These are phyloP conservation scores for Tolypocladium tundrense DNA, from an alignment of 2,329 filamentous ascomycete genomes.

Conservation along the genomic window DNA sequence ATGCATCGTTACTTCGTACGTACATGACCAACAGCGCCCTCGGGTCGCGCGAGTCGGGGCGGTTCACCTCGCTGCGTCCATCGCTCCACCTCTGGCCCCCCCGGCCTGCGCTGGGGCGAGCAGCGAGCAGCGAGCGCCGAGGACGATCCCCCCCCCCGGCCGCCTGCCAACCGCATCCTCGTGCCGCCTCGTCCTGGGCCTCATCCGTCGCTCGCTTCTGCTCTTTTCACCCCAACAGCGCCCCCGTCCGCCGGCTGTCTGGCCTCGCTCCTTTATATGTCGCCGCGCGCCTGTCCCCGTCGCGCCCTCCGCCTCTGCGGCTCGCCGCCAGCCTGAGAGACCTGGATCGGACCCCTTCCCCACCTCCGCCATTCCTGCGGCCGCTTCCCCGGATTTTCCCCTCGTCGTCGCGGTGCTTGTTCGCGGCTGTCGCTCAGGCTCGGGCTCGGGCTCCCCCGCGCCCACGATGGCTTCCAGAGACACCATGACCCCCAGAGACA, in stretches of 20 bases:
- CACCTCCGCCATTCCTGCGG: background rate
- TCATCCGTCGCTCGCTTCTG: background rate
- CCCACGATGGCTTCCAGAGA: conserved; percentile 4
- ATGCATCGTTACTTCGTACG: too few relatives aligned
- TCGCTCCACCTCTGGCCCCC: background rate
- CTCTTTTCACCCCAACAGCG: background rate
- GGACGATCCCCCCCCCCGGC: background rate
- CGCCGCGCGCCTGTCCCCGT: background rate
- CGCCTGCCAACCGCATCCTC: background rate
- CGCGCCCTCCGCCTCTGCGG: background rate
- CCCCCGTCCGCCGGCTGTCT: background rate
- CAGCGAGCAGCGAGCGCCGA: background rate
- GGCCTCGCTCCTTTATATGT: background rate
- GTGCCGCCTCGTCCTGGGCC: background rate
- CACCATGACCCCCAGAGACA: conserved; percentile 3
- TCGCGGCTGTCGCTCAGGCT: background rate
- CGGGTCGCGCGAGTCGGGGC: too few relatives aligned
- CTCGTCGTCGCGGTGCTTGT: background rate
- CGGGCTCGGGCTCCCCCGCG: background rate
- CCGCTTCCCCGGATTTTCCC: background rate
- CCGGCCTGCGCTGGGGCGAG: background rate
- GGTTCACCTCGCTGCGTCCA: background rate
- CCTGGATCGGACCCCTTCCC: background rate
- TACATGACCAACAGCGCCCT: too few relatives aligned
- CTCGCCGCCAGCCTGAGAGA: background rate